Evolutionary conservation across 352 stramenopile species (phyloP).

Genomic region (Globisporangium megalacanthum): DNA sequence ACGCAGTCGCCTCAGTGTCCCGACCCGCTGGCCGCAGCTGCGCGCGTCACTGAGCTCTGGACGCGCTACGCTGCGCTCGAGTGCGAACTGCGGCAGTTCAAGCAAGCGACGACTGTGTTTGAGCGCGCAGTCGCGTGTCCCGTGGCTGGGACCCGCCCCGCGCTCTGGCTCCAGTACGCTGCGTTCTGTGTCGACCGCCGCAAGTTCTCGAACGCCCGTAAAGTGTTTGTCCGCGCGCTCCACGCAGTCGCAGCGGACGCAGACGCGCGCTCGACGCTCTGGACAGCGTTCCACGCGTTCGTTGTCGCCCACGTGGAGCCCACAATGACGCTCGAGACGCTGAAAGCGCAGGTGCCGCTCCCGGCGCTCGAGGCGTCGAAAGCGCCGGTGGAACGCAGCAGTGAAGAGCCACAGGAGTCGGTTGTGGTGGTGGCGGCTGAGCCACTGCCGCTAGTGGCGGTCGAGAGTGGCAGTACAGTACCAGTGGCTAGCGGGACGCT

Average conservation of each 20-base stretch:
- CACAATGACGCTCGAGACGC: slow-evolving; percentile 37
- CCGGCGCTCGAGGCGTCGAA: slow-evolving; percentile 5
- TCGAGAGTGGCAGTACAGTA: no score
- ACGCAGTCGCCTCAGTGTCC: slow-evolving; percentile 13
- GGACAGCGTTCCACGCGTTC: slow-evolving; percentile 58
- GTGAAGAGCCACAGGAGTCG: neutral
- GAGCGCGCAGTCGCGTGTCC: slow-evolving; percentile 51
- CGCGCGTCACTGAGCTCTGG: slow-evolving; percentile 41
- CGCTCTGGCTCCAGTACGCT: slow-evolving; percentile 63
- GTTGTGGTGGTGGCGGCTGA: neutral
- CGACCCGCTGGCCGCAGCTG: slow-evolving; percentile 7
- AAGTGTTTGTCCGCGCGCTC: slow-evolving; percentile 64
- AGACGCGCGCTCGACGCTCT: slow-evolving; percentile 32
- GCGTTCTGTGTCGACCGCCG: slow-evolving; percentile 68
- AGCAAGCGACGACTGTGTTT: slow-evolving; percentile 79
- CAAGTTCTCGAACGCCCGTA: slow-evolving; percentile 70
- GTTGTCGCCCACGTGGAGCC: slow-evolving; percentile 55
- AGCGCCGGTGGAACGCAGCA: neutral
- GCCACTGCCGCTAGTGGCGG: neutral
- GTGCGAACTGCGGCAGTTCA: slow-evolving; percentile 78
- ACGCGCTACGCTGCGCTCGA: slow-evolving; percentile 64
- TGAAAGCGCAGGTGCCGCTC: slow-evolving; percentile 51
- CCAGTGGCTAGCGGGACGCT: no score
- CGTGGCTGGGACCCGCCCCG: slow-evolving; percentile 26
- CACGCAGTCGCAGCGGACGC: slow-evolving; percentile 22